Conservation (phyloP, 73 alveolate species). For the Effrenium voratum region DNA sequence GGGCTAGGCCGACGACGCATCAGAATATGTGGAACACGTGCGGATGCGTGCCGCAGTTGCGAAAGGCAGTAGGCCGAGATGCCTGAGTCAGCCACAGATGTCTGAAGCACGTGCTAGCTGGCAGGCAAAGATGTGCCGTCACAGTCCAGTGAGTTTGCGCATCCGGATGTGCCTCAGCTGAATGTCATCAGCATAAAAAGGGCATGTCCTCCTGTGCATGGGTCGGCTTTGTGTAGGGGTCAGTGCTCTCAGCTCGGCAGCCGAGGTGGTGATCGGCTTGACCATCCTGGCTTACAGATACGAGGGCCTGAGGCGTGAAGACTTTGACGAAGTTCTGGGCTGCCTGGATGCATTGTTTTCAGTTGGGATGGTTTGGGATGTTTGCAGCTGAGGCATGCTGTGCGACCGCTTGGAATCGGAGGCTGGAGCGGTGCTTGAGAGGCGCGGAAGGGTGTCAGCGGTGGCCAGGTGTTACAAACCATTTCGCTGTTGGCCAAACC, state of each 20-base stretch:
- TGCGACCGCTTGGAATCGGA: slow-evolving; percentile 71
- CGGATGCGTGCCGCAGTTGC: no score
- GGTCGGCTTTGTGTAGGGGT: background rate
- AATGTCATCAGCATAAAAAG: no score
- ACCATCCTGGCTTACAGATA: slow-evolving; percentile 85
- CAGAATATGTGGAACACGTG: no score
- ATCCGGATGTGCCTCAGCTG: slow-evolving; percentile 65
- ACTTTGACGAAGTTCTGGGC: slow-evolving; percentile 88
- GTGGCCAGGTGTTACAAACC: no score
- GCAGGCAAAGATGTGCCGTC: slow-evolving; percentile 89
- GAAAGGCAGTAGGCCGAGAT: no score
- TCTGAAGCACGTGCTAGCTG: background rate
- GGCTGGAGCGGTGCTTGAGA: slow-evolving; percentile 82
- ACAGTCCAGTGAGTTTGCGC: slow-evolving; percentile 92
- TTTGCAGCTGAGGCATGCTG: slow-evolving; percentile 90
- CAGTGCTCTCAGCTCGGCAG: background rate
- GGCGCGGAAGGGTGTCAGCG: no score
- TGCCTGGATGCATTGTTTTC: no score
- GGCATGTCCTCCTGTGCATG: background rate
- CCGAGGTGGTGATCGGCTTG: slow-evolving; percentile 80
- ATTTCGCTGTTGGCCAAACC: no score
- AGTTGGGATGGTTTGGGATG: no score
- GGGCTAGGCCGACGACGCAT: no score
- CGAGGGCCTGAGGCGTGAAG: slow-evolving; percentile 87
- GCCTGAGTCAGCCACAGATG: background rate